Evolutionary conservation across 495 filamentous ascomycete genomes (phyloP).

Genomic region (Symbiotaphrina buchneri): DNA sequence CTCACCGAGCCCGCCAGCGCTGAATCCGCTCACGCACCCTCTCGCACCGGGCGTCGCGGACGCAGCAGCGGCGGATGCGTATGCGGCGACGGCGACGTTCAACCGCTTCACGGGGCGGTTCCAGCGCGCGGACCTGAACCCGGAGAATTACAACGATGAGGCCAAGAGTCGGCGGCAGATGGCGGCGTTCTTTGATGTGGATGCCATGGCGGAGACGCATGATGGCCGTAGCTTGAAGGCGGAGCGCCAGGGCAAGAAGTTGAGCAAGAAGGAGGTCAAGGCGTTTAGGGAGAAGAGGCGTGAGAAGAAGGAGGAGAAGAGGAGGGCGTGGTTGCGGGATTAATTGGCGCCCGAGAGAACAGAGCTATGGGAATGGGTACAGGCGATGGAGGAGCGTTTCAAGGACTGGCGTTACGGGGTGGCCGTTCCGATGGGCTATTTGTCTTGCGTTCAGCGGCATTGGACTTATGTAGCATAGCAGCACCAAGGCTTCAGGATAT

Average conservation of each 20-base stretch:
- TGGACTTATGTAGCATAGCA: too few relatives aligned
- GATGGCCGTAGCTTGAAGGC: constrained; percentile 82
- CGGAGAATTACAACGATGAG: constrained; percentile 70
- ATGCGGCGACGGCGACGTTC: constrained; percentile 51
- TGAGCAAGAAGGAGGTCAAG: constrained; percentile 62
- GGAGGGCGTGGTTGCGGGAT: constrained; percentile 77
- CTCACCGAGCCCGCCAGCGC: constrained; percentile 9
- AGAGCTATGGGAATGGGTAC: too few relatives aligned
- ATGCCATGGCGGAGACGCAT: constrained; percentile 83
- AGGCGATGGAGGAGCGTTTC: too few relatives aligned
- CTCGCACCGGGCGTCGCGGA: constrained; percentile 6
- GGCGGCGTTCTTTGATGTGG: constrained; percentile 94
- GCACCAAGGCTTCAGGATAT: too few relatives aligned
- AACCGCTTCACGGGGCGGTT: constrained; percentile 85
- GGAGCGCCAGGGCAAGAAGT: constrained; percentile 71
- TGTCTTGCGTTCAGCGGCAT: too few relatives aligned
- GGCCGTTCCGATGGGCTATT: too few relatives aligned
- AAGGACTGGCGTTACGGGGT: too few relatives aligned
- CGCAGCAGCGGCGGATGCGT: constrained; percentile 20
- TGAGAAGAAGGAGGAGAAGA: constrained; percentile 81
- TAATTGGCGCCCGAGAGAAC: too few relatives aligned
- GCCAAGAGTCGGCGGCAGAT: constrained; percentile 76
- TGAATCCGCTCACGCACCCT: constrained; percentile 5
- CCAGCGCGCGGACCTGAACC: constrained; percentile 36
- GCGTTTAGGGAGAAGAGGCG: constrained; percentile 46